Conservation (phyloP, 768 basidiomycete genomes). For the Leccinum obscurum region DNA sequence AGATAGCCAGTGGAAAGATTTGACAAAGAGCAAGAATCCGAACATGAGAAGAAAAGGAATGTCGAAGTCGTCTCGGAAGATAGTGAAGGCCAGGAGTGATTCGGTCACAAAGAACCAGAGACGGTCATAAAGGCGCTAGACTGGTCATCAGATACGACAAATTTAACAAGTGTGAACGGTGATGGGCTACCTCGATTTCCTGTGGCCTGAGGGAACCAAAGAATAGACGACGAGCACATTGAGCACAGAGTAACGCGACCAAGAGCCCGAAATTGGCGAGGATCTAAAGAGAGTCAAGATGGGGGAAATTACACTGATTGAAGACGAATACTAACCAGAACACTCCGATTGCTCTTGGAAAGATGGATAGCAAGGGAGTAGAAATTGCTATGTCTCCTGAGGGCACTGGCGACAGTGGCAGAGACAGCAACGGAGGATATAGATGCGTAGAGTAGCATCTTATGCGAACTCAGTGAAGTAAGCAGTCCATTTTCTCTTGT, state of each 20-base stretch:
- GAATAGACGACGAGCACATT: conserved; percentile 82
- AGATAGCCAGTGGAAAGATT: conserved; percentile 98
- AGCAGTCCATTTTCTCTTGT: conserved; percentile 52
- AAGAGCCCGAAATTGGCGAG: conserved; percentile 90
- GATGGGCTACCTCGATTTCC: conserved; percentile 79
- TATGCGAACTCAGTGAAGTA: conserved; percentile 54
- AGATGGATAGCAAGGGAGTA: conserved; percentile 92
- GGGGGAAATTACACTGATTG: not conserved
- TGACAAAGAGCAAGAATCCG: conserved; percentile 89
- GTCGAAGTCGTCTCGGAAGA: conserved; percentile 95
- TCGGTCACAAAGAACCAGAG: conserved; percentile 99
- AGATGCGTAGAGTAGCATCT: conserved; percentile 67
- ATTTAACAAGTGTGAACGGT: not conserved
- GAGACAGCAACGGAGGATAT: conserved; percentile 69
- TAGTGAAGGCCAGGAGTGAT: conserved; percentile 92
- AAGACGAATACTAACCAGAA: conserved; percentile 60
- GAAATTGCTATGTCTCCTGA: conserved; percentile 85
- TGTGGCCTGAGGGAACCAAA: conserved; percentile 85
- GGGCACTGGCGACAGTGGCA: conserved; percentile 74
- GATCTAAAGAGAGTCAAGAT: conserved; percentile 49
- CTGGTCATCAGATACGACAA: not conserved
- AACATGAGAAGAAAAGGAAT: conserved; percentile 93
- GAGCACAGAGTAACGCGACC: conserved; percentile 71
- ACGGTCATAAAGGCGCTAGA: conserved; percentile 89
- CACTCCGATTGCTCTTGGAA: conserved; percentile 90